Evolutionary conservation across 2,329 filamentous ascomycete species (phyloP), one percentile per base, ranked within the genome.

Genomic region (Cercospora nicotianae): DNA sequence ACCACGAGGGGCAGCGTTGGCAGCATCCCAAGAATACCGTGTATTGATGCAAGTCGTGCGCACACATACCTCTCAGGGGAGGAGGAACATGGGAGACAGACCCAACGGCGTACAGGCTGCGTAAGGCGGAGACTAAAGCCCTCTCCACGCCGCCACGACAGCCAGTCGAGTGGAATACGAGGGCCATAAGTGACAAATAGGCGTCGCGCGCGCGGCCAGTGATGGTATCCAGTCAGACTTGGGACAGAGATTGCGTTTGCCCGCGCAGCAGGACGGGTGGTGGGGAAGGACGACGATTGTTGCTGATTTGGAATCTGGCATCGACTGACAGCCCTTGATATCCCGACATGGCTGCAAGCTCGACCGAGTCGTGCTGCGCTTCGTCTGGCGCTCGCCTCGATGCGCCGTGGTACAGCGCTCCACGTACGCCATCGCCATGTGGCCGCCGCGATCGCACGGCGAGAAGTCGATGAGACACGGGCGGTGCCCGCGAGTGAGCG

Each of bases 271-370:
- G 23, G 9, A 51, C 60, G 55, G 30, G 36, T 39, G 30, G 48
- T 30, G 62, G 62, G 62, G 62, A 18, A 13, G 13, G 16, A 48
- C 48, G 62, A 63, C 31, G 61, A 63, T 36, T 63, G 26, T 63
- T 64, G 48, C 62, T 64, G 62, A 64, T 64, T 64, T 57, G 48
- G 48, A 64, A 64, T 64, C 48, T 23, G 30, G 30, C 48, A 28
- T 5, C 31, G 31, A 26, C 51, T 30, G 26, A 16, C 48, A 30
- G n/a, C 33, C 23, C 33, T 20, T 6, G 26, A 55, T 20, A 13
- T 63, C 20, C 61, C 61, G 61, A 57, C 30, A 26, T 28, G 48
- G 48, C 28, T 57, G 61, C 61, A 18, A 57, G 39, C 28, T 20
- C 30, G 31, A 31, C 61, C 61, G 45, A 63, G 61, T n/a, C 28